phyloP scores from a whole-genome alignment of 768 basidiomycete species.

The Exidia glandulosa region DNA sequence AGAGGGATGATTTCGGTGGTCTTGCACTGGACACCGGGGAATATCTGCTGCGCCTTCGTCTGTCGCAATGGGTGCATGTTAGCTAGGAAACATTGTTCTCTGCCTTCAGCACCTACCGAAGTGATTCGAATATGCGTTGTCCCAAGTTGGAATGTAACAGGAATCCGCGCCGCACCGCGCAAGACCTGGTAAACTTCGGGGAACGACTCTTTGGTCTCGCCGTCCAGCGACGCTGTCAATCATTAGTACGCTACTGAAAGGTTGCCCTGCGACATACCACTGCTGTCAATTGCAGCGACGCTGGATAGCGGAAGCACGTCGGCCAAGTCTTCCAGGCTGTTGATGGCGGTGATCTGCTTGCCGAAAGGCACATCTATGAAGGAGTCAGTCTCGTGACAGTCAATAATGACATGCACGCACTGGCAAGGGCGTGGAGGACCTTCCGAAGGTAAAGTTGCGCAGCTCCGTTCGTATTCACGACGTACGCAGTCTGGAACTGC shows the following conservation, averaged over 20 bases:
- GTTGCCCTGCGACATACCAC: background rate
- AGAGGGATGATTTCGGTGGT: conserved; percentile 75
- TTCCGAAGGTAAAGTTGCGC: conserved; percentile 67
- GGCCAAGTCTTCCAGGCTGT: conserved; percentile 50
- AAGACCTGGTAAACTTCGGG: conserved; percentile 57
- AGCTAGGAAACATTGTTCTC: background rate
- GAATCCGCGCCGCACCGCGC: conserved; percentile 53
- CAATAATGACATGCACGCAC: conserved; percentile 19
- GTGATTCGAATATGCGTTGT: conserved; percentile 65
- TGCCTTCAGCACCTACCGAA: conserved; percentile 36
- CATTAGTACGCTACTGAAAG: background rate
- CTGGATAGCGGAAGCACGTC: conserved; percentile 11
- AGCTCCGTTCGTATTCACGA: conserved; percentile 63
- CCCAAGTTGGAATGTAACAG: conserved; percentile 58
- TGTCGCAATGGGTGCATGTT: conserved; percentile 34
- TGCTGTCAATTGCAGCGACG: background rate
- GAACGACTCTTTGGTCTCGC: conserved; percentile 44
- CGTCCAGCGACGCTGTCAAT: conserved; percentile 45
- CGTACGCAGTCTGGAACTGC: conserved; percentile 49
- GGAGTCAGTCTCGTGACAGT: background rate
- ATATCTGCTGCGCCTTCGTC: conserved; percentile 52
- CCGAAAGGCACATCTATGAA: conserved; percentile 40
- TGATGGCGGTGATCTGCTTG: conserved; percentile 45
- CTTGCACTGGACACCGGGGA: conserved; percentile 56
- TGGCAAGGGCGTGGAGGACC: conserved; percentile 56